Evolutionary conservation across 1,284 basidiomycete species (phyloP).

Genomic region (Puccinia horiana): DNA sequence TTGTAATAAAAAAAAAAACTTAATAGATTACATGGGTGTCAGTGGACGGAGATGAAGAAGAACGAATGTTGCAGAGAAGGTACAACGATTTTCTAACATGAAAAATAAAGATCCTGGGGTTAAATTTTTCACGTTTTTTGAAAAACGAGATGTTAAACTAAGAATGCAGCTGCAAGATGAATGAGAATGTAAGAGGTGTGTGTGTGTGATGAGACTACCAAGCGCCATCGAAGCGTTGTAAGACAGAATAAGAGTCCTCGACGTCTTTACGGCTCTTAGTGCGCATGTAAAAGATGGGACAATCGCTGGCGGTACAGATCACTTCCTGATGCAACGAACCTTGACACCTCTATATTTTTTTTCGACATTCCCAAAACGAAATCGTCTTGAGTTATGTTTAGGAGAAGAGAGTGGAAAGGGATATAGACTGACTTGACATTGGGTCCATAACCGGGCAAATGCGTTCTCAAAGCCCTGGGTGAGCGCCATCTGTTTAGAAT

Average conservation of each 20-base stretch:
- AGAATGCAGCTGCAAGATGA: no score
- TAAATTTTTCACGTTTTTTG: no score
- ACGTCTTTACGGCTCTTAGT: slow-evolving; percentile 53
- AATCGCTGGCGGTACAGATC: slow-evolving; percentile 49
- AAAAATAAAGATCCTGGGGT: no score
- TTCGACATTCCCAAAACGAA: neutral
- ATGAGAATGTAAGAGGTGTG: no score
- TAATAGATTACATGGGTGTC: no score
- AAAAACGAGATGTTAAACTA: no score
- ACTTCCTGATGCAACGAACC: slow-evolving; percentile 83
- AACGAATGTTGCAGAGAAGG: no score
- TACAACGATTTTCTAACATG: neutral
- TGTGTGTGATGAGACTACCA: slow-evolving; percentile 50
- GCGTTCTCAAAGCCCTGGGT: slow-evolving; percentile 80
- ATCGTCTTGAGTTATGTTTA: neutral
- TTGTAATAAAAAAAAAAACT: no score
- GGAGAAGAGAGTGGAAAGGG: neutral
- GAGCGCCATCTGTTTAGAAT: slow-evolving; percentile 77
- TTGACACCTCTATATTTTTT: slow-evolving; percentile 68
- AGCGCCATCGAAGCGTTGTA: slow-evolving; percentile 52
- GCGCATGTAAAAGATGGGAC: slow-evolving; percentile 54
- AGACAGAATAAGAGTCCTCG: slow-evolving; percentile 51
- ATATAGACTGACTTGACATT: slow-evolving; percentile 68
- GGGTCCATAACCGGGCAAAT: slow-evolving; percentile 91
- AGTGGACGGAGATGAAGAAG: no score